phyloP scores from a whole-genome alignment of 305 asterid genomes.

The Rubia balearica region DNA sequence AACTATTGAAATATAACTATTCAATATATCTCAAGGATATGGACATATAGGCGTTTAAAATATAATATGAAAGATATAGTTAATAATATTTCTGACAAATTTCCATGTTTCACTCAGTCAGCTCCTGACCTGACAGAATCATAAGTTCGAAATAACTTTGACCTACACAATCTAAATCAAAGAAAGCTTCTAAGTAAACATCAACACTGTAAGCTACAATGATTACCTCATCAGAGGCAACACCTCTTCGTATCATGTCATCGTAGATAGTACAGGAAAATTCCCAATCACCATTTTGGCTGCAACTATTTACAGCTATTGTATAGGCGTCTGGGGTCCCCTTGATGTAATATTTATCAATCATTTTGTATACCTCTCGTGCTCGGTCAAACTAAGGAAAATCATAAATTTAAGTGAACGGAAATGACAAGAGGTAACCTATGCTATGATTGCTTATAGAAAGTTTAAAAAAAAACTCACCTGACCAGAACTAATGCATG shows the following conservation, averaged over 20 bases:
- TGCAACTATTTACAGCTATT: constrained; percentile 92
- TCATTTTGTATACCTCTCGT: constrained; percentile 79
- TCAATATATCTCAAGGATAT: neutral
- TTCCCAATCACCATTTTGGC: constrained; percentile 90
- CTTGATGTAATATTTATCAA: constrained; percentile 60
- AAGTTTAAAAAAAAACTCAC: constrained; percentile 21
- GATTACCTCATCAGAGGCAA: constrained; percentile 88
- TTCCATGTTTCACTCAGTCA: neutral
- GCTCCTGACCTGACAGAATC: neutral
- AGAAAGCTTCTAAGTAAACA: neutral
- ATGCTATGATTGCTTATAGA: neutral
- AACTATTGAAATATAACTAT: neutral
- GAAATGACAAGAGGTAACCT: constrained; percentile 9
- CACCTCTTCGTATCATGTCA: constrained; percentile 79
- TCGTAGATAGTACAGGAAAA: constrained; percentile 70
- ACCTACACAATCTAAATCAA: neutral
- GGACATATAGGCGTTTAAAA: neutral
- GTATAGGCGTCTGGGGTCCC: constrained; percentile 96
- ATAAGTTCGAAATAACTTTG: neutral
- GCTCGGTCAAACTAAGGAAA: constrained; percentile 66
- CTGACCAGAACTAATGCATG: constrained; percentile 77
- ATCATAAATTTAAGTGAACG: neutral
- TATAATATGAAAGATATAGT: neutral
- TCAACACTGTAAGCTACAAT: constrained; percentile 4
- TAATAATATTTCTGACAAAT: neutral